These are phyloP conservation scores for Lyophyllum shimeji DNA, from an alignment of 768 basidiomycete species.

Conservation along the genomic window DNA sequence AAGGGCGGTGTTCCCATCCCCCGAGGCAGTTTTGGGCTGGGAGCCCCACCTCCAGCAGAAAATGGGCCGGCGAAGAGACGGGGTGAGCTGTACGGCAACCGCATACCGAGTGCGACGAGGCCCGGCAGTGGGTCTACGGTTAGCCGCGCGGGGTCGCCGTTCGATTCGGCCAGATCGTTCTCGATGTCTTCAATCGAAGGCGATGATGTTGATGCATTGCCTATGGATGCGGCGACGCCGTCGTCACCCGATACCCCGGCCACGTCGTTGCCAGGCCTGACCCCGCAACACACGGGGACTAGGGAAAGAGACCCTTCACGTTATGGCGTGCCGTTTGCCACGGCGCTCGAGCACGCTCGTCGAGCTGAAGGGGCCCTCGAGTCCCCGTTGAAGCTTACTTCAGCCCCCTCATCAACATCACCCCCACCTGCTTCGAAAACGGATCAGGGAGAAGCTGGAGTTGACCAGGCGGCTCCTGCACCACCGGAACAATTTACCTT, in stretches of 20 bases:
- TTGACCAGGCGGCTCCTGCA: not conserved
- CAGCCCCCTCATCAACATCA: conserved; percentile 10
- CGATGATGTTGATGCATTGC: conserved; percentile 5
- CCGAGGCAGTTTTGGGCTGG: conserved; percentile 71
- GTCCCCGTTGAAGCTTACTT: conserved; percentile 11
- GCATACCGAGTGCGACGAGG: conserved; percentile 49
- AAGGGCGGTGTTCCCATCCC: conserved; percentile 77
- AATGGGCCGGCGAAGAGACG: conserved; percentile 48
- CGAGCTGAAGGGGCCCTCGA: conserved; percentile 34
- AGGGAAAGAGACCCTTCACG: conserved; percentile 13
- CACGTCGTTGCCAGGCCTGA: conserved; percentile 18
- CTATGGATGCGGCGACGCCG: conserved; percentile 26
- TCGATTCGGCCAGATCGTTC: conserved; percentile 24
- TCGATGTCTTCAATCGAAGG: conserved; percentile 25
- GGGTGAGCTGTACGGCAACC: conserved; percentile 75
- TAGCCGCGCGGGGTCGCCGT: conserved; percentile 26
- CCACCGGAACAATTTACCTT: not conserved
- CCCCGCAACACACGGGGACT: conserved; percentile 12
- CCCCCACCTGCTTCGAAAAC: not conserved
- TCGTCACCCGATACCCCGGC: conserved; percentile 26
- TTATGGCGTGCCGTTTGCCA: conserved; percentile 36
- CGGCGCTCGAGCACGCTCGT: conserved; percentile 40
- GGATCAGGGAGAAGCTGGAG: not conserved
- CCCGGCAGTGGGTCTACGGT: conserved; percentile 25
- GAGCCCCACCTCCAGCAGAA: conserved; percentile 54